These are phyloP conservation scores for Pseudogymnoascus sp. DNA, from an alignment of 2,329 filamentous ascomycete species.

Conservation along the genomic window DNA sequence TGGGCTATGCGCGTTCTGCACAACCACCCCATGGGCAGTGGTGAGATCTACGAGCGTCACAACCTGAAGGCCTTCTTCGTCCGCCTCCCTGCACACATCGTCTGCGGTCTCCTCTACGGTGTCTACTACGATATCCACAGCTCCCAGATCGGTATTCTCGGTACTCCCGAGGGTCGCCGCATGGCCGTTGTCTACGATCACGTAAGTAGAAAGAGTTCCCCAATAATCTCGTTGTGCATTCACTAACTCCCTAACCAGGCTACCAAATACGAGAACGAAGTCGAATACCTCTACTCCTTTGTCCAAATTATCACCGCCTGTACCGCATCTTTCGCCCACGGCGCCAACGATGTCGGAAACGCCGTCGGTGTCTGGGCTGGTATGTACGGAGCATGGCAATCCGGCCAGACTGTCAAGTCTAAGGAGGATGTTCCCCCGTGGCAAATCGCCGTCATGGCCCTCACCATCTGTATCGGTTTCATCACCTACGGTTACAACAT, in stretches of 20 bases:
- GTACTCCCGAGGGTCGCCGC: slow-evolving; percentile 64
- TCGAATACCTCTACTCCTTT: slow-evolving; percentile 54
- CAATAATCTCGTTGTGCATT: too few species aligned
- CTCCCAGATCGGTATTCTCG: slow-evolving; percentile 61
- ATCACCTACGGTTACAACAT: slow-evolving; percentile 76
- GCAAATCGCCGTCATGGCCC: slow-evolving; percentile 64
- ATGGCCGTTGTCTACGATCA: slow-evolving; percentile 61
- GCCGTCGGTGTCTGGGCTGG: slow-evolving; percentile 62
- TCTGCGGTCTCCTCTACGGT: slow-evolving; percentile 61
- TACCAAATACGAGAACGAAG: slow-evolving; percentile 60
- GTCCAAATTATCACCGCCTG: slow-evolving; percentile 46
- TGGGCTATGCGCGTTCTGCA: slow-evolving; percentile 76
- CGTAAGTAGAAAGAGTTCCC: slow-evolving; percentile 23
- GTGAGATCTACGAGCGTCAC: slow-evolving; percentile 64
- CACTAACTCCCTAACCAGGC: slow-evolving; percentile 23
- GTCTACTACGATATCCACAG: slow-evolving; percentile 76
- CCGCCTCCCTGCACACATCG: slow-evolving; percentile 61
- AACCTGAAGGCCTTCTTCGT: slow-evolving; percentile 58
- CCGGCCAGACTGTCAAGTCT: slow-evolving; percentile 50
- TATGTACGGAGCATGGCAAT: slow-evolving; percentile 61
- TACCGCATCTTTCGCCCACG: slow-evolving; percentile 50
- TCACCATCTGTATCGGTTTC: slow-evolving; percentile 58
- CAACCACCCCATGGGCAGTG: slow-evolving; percentile 64
- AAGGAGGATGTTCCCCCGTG: slow-evolving; percentile 64
- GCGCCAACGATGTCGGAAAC: slow-evolving; percentile 70